A percentile compares a stretch with the other conserved stretches of the same genome.
Evolutionary conservation across 345 rosid species (phyloP).

Genomic region (Eucalyptus brandiana): DNA sequence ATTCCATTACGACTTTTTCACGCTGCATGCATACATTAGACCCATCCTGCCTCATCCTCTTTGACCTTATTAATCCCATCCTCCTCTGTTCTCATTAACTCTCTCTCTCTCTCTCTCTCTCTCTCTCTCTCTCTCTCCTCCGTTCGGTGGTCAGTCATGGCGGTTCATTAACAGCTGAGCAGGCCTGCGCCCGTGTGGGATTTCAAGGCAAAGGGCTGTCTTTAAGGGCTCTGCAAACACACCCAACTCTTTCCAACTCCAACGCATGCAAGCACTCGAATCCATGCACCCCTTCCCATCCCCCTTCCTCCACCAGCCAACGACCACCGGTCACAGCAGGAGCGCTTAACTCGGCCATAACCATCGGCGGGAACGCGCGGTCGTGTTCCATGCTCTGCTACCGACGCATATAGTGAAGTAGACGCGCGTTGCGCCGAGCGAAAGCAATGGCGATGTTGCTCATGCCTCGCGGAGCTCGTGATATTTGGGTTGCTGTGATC

Average conservation of each 20-base stretch:
- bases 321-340: background rate
- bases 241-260: background rate
- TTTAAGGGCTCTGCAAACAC: background rate
- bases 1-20: background rate
- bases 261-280: background rate
- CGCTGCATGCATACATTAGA: background rate
- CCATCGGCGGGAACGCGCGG: background rate
- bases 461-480: background rate
- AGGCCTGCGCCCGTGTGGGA: background rate
- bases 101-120: background rate
- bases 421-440: background rate
- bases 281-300: background rate
- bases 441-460: background rate
- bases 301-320: background rate
- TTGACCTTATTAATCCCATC: background rate
- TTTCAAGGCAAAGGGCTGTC: background rate
- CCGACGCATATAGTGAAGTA: background rate
- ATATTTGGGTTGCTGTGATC: background rate
- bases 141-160: background rate
- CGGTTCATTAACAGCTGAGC: background rate
- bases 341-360: background rate
- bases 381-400: background rate
- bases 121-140: background rate
- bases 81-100: background rate
- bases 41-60: background rate